Percentiles rank a stretch among this genome's conserved stretches.
Evolutionary conservation across 495 filamentous ascomycete genomes (phyloP).

Genomic region (Penicillium psychrofluorescens): DNA sequence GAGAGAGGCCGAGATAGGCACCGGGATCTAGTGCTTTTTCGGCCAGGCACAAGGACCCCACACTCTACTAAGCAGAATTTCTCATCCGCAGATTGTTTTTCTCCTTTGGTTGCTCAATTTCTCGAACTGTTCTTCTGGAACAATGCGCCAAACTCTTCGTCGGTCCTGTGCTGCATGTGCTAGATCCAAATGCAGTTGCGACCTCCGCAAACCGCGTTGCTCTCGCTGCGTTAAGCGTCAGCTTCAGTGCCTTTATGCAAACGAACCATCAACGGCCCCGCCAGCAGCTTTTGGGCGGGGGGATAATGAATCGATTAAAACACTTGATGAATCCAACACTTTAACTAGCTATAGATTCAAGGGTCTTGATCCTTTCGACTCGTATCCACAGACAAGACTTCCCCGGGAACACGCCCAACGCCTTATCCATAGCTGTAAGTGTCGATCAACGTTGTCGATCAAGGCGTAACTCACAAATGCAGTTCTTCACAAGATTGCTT

Average conservation of each 20-base stretch:
- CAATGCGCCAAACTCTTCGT: conserved; percentile 41
- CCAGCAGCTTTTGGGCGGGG: conserved; percentile 7
- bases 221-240: conserved; percentile 41
- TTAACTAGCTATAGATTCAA: conserved; percentile 14
- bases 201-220: conserved; percentile 39
- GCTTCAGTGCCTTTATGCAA: conserved; percentile 38
- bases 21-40: conserved; percentile 19
- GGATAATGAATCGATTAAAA: conserved; percentile 2
- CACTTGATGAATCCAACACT: not conserved
- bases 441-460: not conserved
- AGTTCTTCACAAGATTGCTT: conserved; percentile 47
- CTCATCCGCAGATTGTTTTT: not conserved
- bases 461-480: conserved; percentile 7
- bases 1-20: not conserved
- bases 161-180: conserved; percentile 44
- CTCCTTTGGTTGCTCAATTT: not conserved
- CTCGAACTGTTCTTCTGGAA: not conserved
- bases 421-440: conserved; percentile 44
- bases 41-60: not conserved
- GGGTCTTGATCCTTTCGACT: conserved; percentile 43
- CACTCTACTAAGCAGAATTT: too few species aligned
- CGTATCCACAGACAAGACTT: conserved; percentile 42
- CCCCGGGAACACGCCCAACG: conserved; percentile 36
- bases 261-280: conserved; percentile 30
- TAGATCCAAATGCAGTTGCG: conserved; percentile 42